Conservation (phyloP, 2,329 filamentous ascomycete species). For the Alternaria sp. region DNA sequence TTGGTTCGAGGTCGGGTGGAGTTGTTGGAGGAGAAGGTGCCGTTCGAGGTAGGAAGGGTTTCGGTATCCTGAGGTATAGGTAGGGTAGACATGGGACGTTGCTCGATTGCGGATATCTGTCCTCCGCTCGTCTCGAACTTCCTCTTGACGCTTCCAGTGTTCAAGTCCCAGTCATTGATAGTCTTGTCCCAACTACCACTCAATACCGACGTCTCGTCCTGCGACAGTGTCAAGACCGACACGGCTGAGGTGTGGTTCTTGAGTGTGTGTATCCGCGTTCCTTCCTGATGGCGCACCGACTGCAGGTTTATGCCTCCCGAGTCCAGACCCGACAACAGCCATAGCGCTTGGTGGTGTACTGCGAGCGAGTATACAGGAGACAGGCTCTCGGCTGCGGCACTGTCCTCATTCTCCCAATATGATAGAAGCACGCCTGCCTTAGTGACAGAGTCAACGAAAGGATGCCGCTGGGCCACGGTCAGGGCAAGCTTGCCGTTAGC, state of each 20-base stretch:
- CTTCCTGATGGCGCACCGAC: slow-evolving; percentile 91
- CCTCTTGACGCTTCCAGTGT: slow-evolving; percentile 78
- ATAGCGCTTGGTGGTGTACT: slow-evolving; percentile 85
- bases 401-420: slow-evolving; percentile 98
- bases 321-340: slow-evolving; percentile 89
- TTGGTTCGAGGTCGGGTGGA: slow-evolving; percentile 63
- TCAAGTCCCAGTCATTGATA: slow-evolving; percentile 92
- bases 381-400: slow-evolving; percentile 63
- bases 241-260: slow-evolving; percentile 89
- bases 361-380: slow-evolving; percentile 95
- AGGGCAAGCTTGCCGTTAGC: slow-evolving; percentile 93
- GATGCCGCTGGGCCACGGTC: slow-evolving; percentile 93
- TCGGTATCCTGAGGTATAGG: slow-evolving; percentile 76
- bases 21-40: slow-evolving; percentile 81
- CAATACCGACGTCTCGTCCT: slow-evolving; percentile 84
- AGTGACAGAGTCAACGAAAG: slow-evolving; percentile 95
- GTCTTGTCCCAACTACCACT: slow-evolving; percentile 98
- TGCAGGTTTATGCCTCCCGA: slow-evolving; percentile 93
- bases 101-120: slow-evolving; percentile 88
- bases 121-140: slow-evolving; percentile 77
- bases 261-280: slow-evolving; percentile 82
- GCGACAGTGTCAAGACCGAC: slow-evolving; percentile 79
- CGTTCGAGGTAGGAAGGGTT: slow-evolving; percentile 61
- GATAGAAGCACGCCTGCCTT: slow-evolving; percentile 94
- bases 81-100: slow-evolving; percentile 76